phyloP scores from a whole-genome alignment of 1,284 basidiomycete species.

The Trichosporon asahii region DNA sequence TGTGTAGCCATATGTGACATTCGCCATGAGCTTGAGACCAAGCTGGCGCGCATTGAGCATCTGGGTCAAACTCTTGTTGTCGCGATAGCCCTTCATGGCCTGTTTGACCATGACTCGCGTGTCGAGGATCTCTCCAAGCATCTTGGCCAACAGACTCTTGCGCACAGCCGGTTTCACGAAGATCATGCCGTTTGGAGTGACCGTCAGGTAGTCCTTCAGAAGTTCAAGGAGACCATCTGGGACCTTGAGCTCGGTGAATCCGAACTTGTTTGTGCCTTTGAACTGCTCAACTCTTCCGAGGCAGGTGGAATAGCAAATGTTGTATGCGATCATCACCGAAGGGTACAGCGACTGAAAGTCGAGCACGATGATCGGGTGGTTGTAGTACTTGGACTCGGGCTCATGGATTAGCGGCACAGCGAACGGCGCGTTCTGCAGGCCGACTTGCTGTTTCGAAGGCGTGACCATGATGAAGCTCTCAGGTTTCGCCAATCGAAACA shows the following conservation, averaged over 20 bases:
- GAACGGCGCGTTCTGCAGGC: slow-evolving; percentile 94
- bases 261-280: slow-evolving; percentile 83
- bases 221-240: slow-evolving; percentile 65
- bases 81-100: slow-evolving; percentile 77
- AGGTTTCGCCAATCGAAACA: slow-evolving; percentile 97
- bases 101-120: slow-evolving; percentile 98
- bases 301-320: slow-evolving; percentile 95
- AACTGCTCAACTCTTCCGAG: slow-evolving; percentile 82
- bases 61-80: slow-evolving; percentile 68
- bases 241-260: slow-evolving; percentile 67
- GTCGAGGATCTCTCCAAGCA: slow-evolving; percentile 88
- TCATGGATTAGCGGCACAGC: slow-evolving; percentile 88
- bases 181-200: slow-evolving; percentile 90
- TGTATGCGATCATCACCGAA: slow-evolving; percentile 97
- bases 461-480: slow-evolving; percentile 86
- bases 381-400: slow-evolving; percentile 87
- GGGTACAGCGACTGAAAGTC: slow-evolving; percentile 97
- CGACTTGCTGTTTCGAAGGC: slow-evolving; percentile 80
- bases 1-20: slow-evolving; percentile 95
- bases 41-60: slow-evolving; percentile 84
- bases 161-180: slow-evolving; percentile 84
- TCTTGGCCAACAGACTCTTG: slow-evolving; percentile 79
- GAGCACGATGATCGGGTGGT: slow-evolving; percentile 81
- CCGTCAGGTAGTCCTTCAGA: slow-evolving; percentile 72
- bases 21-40: slow-evolving; percentile 75